Evolutionary conservation across 495 filamentous ascomycete genomes (phyloP).

Genomic region (Wilcoxina mikolae): DNA sequence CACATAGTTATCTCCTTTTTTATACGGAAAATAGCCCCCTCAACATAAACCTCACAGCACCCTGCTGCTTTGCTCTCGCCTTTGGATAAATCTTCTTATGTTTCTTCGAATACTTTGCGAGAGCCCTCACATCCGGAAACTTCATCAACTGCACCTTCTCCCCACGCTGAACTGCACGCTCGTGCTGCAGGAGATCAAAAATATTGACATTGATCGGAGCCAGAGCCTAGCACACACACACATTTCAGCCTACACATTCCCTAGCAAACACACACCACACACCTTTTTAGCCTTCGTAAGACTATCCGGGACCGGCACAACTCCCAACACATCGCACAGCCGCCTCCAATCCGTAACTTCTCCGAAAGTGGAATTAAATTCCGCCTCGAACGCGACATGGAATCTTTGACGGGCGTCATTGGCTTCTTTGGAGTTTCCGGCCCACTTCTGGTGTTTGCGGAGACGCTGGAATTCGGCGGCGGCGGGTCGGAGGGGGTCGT

Average conservation of each 20-base stretch:
- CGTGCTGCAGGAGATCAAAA: slow-evolving; percentile 5
- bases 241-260: slow-evolving; percentile 1
- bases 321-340: slow-evolving; percentile 1
- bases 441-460: not conserved
- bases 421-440: not conserved
- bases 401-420: not conserved
- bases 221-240: slow-evolving; percentile 1
- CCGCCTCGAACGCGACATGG: slow-evolving; percentile 2
- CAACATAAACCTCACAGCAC: slow-evolving; percentile 7
- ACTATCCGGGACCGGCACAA: slow-evolving; percentile 5
- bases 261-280: not conserved
- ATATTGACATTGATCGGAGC: slow-evolving; percentile 8
- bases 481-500: not conserved
- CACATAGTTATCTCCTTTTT: too few species aligned
- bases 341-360: not conserved
- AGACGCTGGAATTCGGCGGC: slow-evolving; percentile 11
- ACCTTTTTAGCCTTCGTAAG: not conserved
- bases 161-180: not conserved
- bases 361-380: slow-evolving; percentile 2
- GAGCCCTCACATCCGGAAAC: not conserved
- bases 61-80: not conserved
- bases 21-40: slow-evolving; percentile 4
- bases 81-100: not conserved
- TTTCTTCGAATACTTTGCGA: not conserved
- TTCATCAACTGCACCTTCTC: not conserved